Conservation (phyloP, 768 basidiomycete species). For the Trametes villosa region DNA sequence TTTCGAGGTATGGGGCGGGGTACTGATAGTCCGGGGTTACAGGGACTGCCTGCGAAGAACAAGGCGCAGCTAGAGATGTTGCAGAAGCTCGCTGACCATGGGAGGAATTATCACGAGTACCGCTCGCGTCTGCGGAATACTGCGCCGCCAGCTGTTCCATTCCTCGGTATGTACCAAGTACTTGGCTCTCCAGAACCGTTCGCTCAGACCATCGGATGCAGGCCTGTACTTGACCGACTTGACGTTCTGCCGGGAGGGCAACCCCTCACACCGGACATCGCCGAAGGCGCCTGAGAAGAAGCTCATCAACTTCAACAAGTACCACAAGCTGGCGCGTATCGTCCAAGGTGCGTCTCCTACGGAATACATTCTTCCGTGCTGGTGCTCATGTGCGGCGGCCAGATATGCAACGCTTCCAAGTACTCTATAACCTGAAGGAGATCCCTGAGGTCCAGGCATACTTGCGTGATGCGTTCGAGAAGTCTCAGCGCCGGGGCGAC, state of each 20-base stretch:
- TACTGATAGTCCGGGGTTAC: not conserved
- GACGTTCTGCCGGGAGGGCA: slow-evolving; percentile 95
- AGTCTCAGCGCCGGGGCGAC: slow-evolving; percentile 77
- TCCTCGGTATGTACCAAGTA: slow-evolving; percentile 72
- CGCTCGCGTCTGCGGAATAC: slow-evolving; percentile 84
- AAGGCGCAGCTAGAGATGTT: slow-evolving; percentile 76
- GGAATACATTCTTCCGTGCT: not conserved
- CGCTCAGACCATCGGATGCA: slow-evolving; percentile 34
- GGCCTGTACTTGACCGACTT: slow-evolving; percentile 89
- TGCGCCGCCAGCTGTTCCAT: slow-evolving; percentile 92
- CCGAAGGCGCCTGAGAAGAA: slow-evolving; percentile 75
- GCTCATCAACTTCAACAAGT: slow-evolving; percentile 96
- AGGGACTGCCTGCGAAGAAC: slow-evolving; percentile 89
- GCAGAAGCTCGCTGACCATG: slow-evolving; percentile 88
- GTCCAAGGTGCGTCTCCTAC: slow-evolving; percentile 64
- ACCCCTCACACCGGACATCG: slow-evolving; percentile 82
- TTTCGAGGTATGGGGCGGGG: not conserved
- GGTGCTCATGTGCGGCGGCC: not conserved
- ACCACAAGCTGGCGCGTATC: slow-evolving; percentile 86
- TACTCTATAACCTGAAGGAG: slow-evolving; percentile 82
- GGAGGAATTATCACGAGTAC: slow-evolving; percentile 90
- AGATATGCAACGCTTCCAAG: slow-evolving; percentile 95
- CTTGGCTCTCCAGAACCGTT: not conserved
- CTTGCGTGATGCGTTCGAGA: slow-evolving; percentile 73
- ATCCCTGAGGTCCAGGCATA: slow-evolving; percentile 89